Conservation (phyloP, 768 basidiomycete species). For the Termitomyces sp. region DNA sequence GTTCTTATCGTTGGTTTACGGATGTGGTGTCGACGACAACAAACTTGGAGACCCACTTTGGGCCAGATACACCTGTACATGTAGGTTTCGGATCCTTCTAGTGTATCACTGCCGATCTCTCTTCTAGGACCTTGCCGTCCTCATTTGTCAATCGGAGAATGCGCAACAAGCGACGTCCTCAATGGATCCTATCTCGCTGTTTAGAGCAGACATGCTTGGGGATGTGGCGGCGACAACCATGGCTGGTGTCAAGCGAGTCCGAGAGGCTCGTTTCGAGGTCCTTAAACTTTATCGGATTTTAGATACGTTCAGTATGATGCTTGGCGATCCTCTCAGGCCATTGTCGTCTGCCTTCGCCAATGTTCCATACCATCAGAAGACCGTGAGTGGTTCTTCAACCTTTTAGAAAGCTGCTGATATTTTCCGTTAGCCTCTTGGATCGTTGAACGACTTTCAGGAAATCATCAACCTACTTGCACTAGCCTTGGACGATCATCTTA, state of each 20-base stretch:
- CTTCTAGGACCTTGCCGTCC: too few species aligned
- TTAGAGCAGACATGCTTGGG: not conserved
- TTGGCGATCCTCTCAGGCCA: not conserved
- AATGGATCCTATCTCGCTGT: too few species aligned
- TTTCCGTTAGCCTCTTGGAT: not conserved
- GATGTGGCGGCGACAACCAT: not conserved
- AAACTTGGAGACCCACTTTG: too few species aligned
- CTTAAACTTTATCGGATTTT: not conserved
- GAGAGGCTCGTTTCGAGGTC: not conserved
- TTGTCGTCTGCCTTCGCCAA: not conserved
- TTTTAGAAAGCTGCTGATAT: too few species aligned
- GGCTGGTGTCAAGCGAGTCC: not conserved
- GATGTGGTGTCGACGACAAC: too few species aligned
- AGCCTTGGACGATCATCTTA: not conserved
- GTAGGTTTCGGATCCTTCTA: too few species aligned
- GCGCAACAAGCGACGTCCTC: too few species aligned
- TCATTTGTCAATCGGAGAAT: too few species aligned
- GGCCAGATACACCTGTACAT: too few species aligned
- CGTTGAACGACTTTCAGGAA: not conserved
- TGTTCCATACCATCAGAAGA: not conserved
- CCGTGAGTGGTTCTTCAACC: not conserved
- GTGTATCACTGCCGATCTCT: too few species aligned
- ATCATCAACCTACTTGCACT: not conserved
- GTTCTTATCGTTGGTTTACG: too few species aligned
- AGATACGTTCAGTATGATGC: not conserved